Evolutionary conservation across 352 stramenopile species (phyloP), one percentile per base, ranked within the genome.

Genomic region (Globisporangium perplexum): DNA sequence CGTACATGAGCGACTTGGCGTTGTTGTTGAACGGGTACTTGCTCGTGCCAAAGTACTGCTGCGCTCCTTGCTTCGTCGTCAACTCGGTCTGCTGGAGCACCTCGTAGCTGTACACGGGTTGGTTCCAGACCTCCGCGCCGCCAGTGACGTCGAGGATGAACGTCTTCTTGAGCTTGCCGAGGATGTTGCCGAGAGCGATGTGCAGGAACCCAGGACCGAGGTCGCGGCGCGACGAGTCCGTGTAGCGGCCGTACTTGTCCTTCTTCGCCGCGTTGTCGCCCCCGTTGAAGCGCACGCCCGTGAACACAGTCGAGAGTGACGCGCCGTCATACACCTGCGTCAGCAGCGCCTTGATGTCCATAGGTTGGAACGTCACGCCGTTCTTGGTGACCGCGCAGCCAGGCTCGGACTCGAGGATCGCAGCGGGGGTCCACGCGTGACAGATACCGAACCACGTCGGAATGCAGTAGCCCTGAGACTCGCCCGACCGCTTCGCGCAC

Each of bases 391-490:
- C 60, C 4, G 69, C 47, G 44, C 74, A 85, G 0, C 62, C 60
- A 0, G 74, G 74, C 43, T 85, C 74, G 0, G 47, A 38, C 42
- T 85, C 74, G 1, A 74, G 42, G 6, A 77, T 67, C 0, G 74
- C 55, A 17, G 71, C 71, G 3, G 68, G 62, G 0, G 69, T 39
- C 71, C 68, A 85, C 10, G 71, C 71, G 54, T 85, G 71, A 42
- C 74, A 85, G 60, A 82, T 75, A 43, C 71, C 74, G 50, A 78
- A 80, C 74, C 71, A 84, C 0, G 58, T 81, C 14, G 71, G 74
- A n/a, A 82, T 69, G 46, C 71, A 84, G 53, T 73, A 62, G 15
- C 74, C 69, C 0, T 23, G 33, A 11, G 23, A 33, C 53, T 59
- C 43, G 15, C 53, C 44, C 2, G 43, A 20, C 6, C 44, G 43